Percentiles rank a stretch among this genome's conserved stretches.
phyloP scores from a whole-genome alignment of 495 filamentous ascomycete species.

The Neurospora tetrasperma region DNA sequence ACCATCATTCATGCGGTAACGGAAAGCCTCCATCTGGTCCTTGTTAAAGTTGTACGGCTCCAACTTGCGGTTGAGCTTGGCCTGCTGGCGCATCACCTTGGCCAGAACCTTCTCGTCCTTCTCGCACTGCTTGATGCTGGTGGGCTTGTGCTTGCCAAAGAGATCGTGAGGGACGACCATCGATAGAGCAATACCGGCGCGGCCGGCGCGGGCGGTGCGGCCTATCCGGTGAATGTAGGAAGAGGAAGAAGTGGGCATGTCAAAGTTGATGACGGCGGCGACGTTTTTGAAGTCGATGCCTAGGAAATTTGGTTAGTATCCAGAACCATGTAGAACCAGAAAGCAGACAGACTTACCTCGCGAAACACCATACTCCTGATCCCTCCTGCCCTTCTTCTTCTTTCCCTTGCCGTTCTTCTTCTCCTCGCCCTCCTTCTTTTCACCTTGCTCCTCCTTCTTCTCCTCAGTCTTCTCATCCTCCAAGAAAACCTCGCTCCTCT shows the following conservation, averaged over 20 bases:
- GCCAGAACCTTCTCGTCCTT: slow-evolving; percentile 75
- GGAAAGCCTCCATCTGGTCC: slow-evolving; percentile 82
- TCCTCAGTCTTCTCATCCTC: slow-evolving; percentile 36
- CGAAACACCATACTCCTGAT: slow-evolving; percentile 85
- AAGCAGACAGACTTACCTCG: slow-evolving; percentile 40
- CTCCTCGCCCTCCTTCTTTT: slow-evolving; percentile 13
- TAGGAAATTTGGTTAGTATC: neutral
- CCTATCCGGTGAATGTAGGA: slow-evolving; percentile 94
- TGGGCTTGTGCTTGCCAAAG: slow-evolving; percentile 84
- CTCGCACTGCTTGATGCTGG: slow-evolving; percentile 54
- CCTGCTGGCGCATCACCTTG: slow-evolving; percentile 62
- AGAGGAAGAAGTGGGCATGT: slow-evolving; percentile 77
- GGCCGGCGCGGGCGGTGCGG: slow-evolving; percentile 81
- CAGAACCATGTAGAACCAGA: neutral
- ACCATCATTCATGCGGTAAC: slow-evolving; percentile 90
- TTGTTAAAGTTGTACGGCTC: slow-evolving; percentile 92
- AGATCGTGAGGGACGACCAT: slow-evolving; percentile 76
- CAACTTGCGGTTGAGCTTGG: slow-evolving; percentile 62
- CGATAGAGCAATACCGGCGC: slow-evolving; percentile 87
- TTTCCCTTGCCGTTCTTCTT: slow-evolving; percentile 17
- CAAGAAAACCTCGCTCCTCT: slow-evolving; percentile 69
- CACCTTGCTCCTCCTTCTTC: slow-evolving; percentile 17
- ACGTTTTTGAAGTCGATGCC: slow-evolving; percentile 92
- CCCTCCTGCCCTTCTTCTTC: slow-evolving; percentile 23
- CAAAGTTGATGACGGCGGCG: slow-evolving; percentile 91